Percentiles rank a stretch among this genome's conserved stretches.
Evolutionary conservation across 768 basidiomycete genomes (phyloP).

Genomic region (Scleroderma bovista): DNA sequence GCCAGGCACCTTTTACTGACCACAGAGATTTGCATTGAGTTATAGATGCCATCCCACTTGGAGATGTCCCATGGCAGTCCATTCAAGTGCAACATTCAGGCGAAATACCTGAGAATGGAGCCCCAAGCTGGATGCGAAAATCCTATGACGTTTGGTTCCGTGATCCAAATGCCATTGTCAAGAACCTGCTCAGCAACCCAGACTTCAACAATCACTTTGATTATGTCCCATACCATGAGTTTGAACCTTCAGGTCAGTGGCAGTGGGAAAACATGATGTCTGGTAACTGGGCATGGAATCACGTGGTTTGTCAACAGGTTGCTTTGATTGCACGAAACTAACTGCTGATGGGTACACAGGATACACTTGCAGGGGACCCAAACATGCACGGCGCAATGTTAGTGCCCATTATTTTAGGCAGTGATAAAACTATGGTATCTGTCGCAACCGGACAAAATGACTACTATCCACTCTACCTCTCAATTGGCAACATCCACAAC

Average conservation of each 20-base stretch:
- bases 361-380: constrained; percentile 15
- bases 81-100: background rate
- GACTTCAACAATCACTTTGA: background rate
- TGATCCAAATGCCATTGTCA: background rate
- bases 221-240: background rate
- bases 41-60: background rate
- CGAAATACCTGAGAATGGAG: background rate
- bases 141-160: background rate
- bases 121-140: background rate
- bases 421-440: constrained; percentile 9
- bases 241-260: background rate
- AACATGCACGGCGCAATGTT: constrained; percentile 9
- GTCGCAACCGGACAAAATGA: constrained; percentile 8
- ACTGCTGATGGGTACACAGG: constrained; percentile 26
- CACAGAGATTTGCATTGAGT: background rate
- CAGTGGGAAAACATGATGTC: background rate
- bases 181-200: background rate
- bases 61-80: background rate
- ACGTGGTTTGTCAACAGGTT: background rate
- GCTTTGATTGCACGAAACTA: background rate
- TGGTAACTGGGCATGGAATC: background rate
- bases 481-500: constrained; percentile 8
- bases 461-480: constrained; percentile 9
- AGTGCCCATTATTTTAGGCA: constrained; percentile 6
- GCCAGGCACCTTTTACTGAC: background rate